These are phyloP conservation scores for Cyclocybe cylindracea DNA, from an alignment of 768 basidiomycete genomes.

Conservation along the genomic window DNA sequence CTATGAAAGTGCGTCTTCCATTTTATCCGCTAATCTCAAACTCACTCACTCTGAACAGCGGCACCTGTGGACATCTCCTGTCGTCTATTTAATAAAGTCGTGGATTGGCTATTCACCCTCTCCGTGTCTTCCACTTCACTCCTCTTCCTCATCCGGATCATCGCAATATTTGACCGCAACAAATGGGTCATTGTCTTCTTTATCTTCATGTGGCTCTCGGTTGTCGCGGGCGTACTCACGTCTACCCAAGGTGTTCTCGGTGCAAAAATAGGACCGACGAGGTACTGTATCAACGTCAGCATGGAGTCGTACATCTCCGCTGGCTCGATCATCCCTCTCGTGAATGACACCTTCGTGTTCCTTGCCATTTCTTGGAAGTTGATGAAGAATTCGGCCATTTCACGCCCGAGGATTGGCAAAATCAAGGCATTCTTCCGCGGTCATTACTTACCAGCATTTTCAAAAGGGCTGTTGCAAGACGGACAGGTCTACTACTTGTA, in stretches of 20 bases:
- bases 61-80: too few relatives aligned
- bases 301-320: slow-evolving; percentile 10
- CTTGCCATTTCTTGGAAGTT: slow-evolving; percentile 33
- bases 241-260: slow-evolving; percentile 23
- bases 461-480: not conserved
- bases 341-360: slow-evolving; percentile 34
- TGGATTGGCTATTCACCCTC: slow-evolving; percentile 20
- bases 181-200: slow-evolving; percentile 23
- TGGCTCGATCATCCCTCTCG: slow-evolving; percentile 18
- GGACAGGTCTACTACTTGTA: not conserved
- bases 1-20: slow-evolving; percentile 11
- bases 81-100: slow-evolving; percentile 5
- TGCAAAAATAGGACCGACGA: slow-evolving; percentile 19
- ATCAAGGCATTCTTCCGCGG: not conserved
- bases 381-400: slow-evolving; percentile 4
- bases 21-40: not conserved
- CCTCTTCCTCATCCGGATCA: slow-evolving; percentile 30
- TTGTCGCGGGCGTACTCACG: slow-evolving; percentile 24
- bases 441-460: not conserved
- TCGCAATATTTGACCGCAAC: slow-evolving; percentile 23
- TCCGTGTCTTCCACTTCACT: slow-evolving; percentile 20
- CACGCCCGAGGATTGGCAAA: too few relatives aligned
- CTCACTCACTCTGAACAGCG: slow-evolving; percentile 13
- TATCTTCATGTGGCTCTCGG: slow-evolving; percentile 28
- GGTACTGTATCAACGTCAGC: slow-evolving; percentile 21